Base-by-base conservation (phyloP, 1,139 yeast species). In the Taiozyma onychis region DNA sequence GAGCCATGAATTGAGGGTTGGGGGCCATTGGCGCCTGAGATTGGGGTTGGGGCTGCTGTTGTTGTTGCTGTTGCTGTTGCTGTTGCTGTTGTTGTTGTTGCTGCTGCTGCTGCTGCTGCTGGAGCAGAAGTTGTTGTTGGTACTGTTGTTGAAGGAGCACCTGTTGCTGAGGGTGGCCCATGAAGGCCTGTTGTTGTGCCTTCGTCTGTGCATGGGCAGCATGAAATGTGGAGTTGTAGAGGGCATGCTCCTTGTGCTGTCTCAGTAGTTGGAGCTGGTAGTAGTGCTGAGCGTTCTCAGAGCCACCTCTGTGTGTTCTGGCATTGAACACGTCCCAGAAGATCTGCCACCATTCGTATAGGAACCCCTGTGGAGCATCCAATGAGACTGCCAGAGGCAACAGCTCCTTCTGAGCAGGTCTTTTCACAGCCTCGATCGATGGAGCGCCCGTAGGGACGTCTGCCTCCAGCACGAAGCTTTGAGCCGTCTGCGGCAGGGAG, bases 301-400 rank as follows among this genome's bases (percentile, higher is more conserved):
- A 74, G 14, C 85, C 81, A 24, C 80, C 81, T 52, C 82, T 73
- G 54, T 78, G 77, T n/a, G 81, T 83, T 60, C 88, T 77, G 3
- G 96, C 95, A 62, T 86, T 87, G 68, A 86, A 88, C 44, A 89
- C 84, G 66, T 91, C 97, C 97, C 97, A 91, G 65, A 90, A 91
- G 34, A 90, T 83, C 70, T 83, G 90, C 97, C 97, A 91, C 97
- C 98, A 91, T 65, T 90, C 97, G 60, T 79, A 83, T 44, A 90
- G 71, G 62, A 88, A 90, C 10, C 97, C 95, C 60, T 85, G 91
- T 0, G 96, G 95, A 5, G 95, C 84, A 63, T 89, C 89, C 80
- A 80, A 78, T 27, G 82, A 74, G 60, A 80, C 75, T 48, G 72
- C 71, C 51, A 80, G 66, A 27, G 71, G 71, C 1, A 85, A 82